Evolutionary conservation across 768 basidiomycete species (phyloP), one percentile per base, ranked within the genome.

Genomic region (Suillus subalutaceus): DNA sequence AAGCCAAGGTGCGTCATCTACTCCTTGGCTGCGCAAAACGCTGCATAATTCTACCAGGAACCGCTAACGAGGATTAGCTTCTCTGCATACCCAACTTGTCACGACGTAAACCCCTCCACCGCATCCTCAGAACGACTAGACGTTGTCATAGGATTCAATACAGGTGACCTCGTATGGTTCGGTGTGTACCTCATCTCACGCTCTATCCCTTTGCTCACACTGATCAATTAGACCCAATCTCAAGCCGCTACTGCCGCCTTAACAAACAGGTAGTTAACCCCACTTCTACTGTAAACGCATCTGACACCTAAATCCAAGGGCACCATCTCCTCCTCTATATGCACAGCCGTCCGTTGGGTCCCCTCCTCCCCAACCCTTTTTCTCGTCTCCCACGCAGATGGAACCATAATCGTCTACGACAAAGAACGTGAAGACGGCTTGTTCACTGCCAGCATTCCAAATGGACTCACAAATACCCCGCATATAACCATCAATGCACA

Each of bases 81-180:
- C 79, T 88, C 92, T 56, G 87, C 90, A 16, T 85, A 90, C 71
- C 95, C 94, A 6, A 97, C 96, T 1, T 96, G 95, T 74, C 94
- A 97, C 75, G 90, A 94, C 72, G 88, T 97, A 38, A 97, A 97
- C 70, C 76, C 82, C 6, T 77, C 86, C 2, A 97, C 96, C 2
- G 88, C 92, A 8, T 90, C 88, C 4, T 79, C 90, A 13, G 90
- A 94, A 50, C 87, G 88, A 53, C 78, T 98, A 41, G 96, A 98
- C 72, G 83, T 97, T 7, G 85, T 98, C 66, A 91, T 98, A 71
- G 97, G 97, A 6, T 98, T 97, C 74, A 85, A 82, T 67, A 93
- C 96, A 0, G 97, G 97, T n/a, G 97, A 99, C 79, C 81, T 99
- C 44, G 79, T 99, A 59, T 99, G 97, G 97, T 83, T 99, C 64